Percentiles rank a stretch among this genome's conserved stretches.
phyloP scores from a whole-genome alignment of 2,329 filamentous ascomycete genomes.

The Ploettnerulaceae sp. region DNA sequence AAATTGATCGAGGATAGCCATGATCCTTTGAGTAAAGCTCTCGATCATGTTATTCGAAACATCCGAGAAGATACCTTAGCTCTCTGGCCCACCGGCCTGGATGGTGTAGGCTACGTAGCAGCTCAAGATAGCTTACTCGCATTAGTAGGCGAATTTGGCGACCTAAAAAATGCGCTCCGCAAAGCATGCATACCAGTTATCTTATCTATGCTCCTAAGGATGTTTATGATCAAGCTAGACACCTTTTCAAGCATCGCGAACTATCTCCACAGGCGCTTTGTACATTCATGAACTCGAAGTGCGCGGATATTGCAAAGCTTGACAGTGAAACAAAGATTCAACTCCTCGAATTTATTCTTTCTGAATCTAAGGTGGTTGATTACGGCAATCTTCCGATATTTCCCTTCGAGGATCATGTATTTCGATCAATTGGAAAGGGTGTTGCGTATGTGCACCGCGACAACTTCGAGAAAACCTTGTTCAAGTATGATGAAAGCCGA shows the following conservation, averaged over 20 bases:
- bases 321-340: slow-evolving; percentile 12
- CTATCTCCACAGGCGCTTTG: slow-evolving; percentile 17
- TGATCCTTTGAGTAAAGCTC: slow-evolving; percentile 14
- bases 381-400: slow-evolving; percentile 20
- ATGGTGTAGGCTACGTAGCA: slow-evolving; percentile 17
- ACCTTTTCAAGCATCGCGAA: slow-evolving; percentile 13
- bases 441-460: slow-evolving; percentile 20
- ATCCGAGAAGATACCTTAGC: slow-evolving; percentile 16
- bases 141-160: slow-evolving; percentile 7
- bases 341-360: slow-evolving; percentile 22
- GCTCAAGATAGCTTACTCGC: slow-evolving; percentile 15
- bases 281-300: slow-evolving; percentile 10
- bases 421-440: slow-evolving; percentile 15
- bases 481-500: slow-evolving; percentile 10
- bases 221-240: slow-evolving; percentile 7
- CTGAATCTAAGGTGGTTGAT: slow-evolving; percentile 6
- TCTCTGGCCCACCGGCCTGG: slow-evolving; percentile 27
- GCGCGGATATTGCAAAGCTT: slow-evolving; percentile 5
- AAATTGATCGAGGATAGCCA: slow-evolving; percentile 4
- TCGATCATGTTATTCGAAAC: slow-evolving; percentile 17
- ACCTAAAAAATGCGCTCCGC: slow-evolving; percentile 21
- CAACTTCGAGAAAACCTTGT: slow-evolving; percentile 20
- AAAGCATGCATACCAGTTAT: slow-evolving; percentile 22
- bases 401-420: slow-evolving; percentile 24
- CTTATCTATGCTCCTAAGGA: slow-evolving; percentile 24